Base-by-base conservation (phyloP, 139 green algal species). In the Micractinium conductrix region DNA sequence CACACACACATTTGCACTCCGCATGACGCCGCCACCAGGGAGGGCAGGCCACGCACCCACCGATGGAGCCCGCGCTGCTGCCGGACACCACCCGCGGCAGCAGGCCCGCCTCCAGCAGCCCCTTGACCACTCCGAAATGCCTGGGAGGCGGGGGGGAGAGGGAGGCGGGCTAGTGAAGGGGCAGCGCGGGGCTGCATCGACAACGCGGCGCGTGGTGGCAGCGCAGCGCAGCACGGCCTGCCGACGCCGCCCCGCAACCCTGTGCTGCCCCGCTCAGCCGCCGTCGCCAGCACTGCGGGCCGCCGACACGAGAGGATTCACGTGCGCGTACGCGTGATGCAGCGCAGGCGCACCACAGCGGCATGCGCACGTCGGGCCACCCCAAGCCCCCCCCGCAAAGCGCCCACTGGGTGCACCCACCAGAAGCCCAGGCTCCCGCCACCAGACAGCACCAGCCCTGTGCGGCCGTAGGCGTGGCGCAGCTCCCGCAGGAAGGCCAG, bases 21-120 rank as follows among this genome's bases (percentile, higher is more conserved):
- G 48, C 48, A 10, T 58, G 48, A 10, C 16, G 48, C n/a, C n/a
- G 16, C 48, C 48, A 58, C 12, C 10, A 58, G 48, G 48, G 48
- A 10, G 55, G 55, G 55, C 55, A 30, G 14, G 58, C 6, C 28
- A 38, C 28, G 24, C 7, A 30, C 37, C 86, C 90, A 63, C 95
- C 93, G 89, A 99, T 97, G 45, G 91, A 94, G 8, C 97, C 97
- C n/a, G 96, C 97, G 83, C 90, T 96, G 85, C 87, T 94, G 55
- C 97, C 97, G 0, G 95, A 92, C 60, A 99, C 79, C n/a, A 99
- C 92, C 16, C 97, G 91, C 0, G 97, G 97, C 33, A 99, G 92
- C 78, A 99, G 89, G 24, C 86, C 67, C 69, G 94, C 91, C 81
- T 97, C 85, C 40, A 98, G 93, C 74, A 99, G 91, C 65, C 94